Evolutionary conservation across 139 green algal species (phyloP).

Genomic region (Chlorokybus atmophyticus): DNA sequence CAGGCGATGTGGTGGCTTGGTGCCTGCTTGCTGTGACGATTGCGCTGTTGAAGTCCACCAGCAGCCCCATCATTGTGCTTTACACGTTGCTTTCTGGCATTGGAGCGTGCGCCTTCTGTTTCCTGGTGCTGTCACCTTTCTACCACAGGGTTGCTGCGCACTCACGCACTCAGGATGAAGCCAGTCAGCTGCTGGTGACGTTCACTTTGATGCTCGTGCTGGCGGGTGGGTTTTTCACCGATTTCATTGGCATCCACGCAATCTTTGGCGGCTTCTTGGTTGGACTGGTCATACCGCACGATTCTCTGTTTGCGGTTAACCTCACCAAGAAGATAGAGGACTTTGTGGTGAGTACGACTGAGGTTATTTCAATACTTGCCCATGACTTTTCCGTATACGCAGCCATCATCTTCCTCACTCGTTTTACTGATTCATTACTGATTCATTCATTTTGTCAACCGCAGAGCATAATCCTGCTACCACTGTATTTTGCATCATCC

Average conservation of each 20-base stretch:
- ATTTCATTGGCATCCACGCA: conserved; percentile 35
- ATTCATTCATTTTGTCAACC: too few relatives aligned
- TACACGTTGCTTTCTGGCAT: neutral
- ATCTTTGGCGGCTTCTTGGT: conserved; percentile 42
- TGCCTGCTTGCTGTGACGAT: neutral
- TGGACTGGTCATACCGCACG: conserved; percentile 32
- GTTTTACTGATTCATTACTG: too few relatives aligned
- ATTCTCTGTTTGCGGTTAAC: conserved; percentile 15
- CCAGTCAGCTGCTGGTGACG: neutral
- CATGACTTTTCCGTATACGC: too few relatives aligned
- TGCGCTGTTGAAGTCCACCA: neutral
- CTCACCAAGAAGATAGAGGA: conserved; percentile 33
- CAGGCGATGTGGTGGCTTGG: too few relatives aligned
- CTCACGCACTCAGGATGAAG: neutral
- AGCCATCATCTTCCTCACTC: too few relatives aligned
- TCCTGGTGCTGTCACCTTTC: too few relatives aligned
- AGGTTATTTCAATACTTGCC: too few relatives aligned
- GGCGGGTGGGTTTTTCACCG: conserved; percentile 19
- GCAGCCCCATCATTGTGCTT: neutral
- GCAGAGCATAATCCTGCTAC: too few relatives aligned
- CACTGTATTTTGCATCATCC: neutral
- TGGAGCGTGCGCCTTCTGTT: too few relatives aligned
- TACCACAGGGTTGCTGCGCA: neutral
- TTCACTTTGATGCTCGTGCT: conserved; percentile 23
- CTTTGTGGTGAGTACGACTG: too few relatives aligned